Evolutionary conservation across 2,329 filamentous ascomycete species (phyloP).

Genomic region (Paradendryphiella salina): DNA sequence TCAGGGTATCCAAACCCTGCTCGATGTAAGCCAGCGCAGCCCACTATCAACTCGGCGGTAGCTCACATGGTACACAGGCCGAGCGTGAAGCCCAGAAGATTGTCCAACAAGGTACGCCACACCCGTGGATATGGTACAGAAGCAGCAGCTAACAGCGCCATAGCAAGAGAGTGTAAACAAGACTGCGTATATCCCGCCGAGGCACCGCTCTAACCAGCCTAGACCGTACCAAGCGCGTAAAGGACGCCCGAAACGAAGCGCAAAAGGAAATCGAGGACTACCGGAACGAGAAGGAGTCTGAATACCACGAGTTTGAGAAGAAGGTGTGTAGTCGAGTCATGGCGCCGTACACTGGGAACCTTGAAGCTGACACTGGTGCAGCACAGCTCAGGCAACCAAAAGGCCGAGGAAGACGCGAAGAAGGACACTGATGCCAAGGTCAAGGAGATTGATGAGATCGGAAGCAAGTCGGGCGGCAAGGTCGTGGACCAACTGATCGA

Average conservation of each 20-base stretch:
- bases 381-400: conserved; percentile 90
- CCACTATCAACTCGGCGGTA: conserved; percentile 26
- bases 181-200: conserved; percentile 6
- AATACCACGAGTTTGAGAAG: conserved; percentile 93
- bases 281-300: conserved; percentile 82
- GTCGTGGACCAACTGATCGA: conserved; percentile 82
- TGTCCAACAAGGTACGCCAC: conserved; percentile 81
- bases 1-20: conserved; percentile 94
- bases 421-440: conserved; percentile 82
- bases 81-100: conserved; percentile 99
- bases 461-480: conserved; percentile 75
- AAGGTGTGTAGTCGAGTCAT: conserved; percentile 55
- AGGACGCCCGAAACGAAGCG: conserved; percentile 92
- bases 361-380: conserved; percentile 49
- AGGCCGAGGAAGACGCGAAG: conserved; percentile 70
- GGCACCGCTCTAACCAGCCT: conserved; percentile 27
- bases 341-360: neutral
- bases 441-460: conserved; percentile 77
- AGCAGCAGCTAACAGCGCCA: conserved; percentile 17
- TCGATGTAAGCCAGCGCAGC: conserved; percentile 73
- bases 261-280: conserved; percentile 98
- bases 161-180: conserved; percentile 82
- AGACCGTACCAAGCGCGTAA: conserved; percentile 96
- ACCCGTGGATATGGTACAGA: neutral
- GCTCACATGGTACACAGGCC: conserved; percentile 64